Base-by-base conservation (phyloP, 495 filamentous ascomycete species). In the Xylaria longipes region DNA sequence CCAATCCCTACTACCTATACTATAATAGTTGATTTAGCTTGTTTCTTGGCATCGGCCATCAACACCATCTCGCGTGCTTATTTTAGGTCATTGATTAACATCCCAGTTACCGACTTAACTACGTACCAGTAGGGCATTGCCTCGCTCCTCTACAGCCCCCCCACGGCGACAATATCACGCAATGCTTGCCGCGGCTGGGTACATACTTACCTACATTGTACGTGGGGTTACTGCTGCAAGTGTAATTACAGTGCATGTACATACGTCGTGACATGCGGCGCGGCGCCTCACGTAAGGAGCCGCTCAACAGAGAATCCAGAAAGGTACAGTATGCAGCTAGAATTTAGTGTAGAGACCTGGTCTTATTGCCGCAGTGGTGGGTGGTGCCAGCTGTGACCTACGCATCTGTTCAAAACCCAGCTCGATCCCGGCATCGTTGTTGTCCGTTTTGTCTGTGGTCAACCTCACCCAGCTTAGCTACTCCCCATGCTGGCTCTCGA, bases 1-100 rank as follows among this genome's bases (percentile, higher is more conserved):
- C n/a, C 27, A 37, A 43, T 65, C 62, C 60, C 22, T 46, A 48
- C 41, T 45, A 48, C 33, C 41, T 45, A 48, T 46, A 5, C 63
- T 31, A 37, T 39, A 35, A 39, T 52, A 50, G 29, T 39, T 37
- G 63, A 63, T 17, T 27, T 25, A 63, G n/a, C 60, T 27, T 43
- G 11, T 43, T 63, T 41, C 60, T 63, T 63, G 60, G 60, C 60
- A 63, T 37, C 60, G 60, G 60, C 37, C 60, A 41, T 63, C 37
- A 27, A 60, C 35, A 22, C 60, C 60, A 43, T 41, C 60, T 63
- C 22, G 22, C 37, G 1, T 63, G 22, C 5, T 41, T 63, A 63
- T 43, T 43, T 43, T 22, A 43, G 60, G n/a, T 15, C 37, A 17
- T 60, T 12, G 57, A 60, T 20, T 37, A 63, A 14, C 22, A 29